Conservation (phyloP, 1,284 basidiomycete species). For the Malassezia globosa region DNA sequence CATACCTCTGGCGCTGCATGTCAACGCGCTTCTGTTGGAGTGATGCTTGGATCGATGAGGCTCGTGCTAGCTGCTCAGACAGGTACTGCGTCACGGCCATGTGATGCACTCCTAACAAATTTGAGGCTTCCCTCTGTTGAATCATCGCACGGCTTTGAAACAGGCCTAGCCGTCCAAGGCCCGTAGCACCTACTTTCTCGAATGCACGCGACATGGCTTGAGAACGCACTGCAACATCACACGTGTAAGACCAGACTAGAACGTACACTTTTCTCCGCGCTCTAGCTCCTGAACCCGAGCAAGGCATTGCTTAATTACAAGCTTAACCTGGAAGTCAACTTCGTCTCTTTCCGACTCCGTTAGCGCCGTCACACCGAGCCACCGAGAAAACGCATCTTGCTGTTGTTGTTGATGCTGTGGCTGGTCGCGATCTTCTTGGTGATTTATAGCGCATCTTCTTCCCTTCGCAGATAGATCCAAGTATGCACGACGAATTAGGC, state of each 20-base stretch:
- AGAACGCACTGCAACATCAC: slow-evolving; percentile 4
- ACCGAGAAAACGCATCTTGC: slow-evolving; percentile 27
- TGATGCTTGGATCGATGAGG: slow-evolving; percentile 65
- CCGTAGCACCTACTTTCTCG: neutral
- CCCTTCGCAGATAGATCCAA: slow-evolving; percentile 6
- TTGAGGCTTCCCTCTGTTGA: slow-evolving; percentile 2
- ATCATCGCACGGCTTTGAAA: neutral
- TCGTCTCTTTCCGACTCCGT: slow-evolving; percentile 77
- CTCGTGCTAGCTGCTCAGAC: slow-evolving; percentile 62
- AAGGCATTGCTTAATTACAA: slow-evolving; percentile 67
- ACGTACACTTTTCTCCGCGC: slow-evolving; percentile 66
- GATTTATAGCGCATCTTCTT: neutral
- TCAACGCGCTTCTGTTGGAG: slow-evolving; percentile 58
- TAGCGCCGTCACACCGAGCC: slow-evolving; percentile 54
- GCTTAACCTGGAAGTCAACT: slow-evolving; percentile 73
- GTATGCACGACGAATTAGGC: slow-evolving; percentile 10
- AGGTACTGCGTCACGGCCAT: slow-evolving; percentile 75
- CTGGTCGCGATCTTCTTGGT: no score
- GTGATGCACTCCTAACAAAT: slow-evolving; percentile 61
- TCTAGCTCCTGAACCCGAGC: slow-evolving; percentile 76
- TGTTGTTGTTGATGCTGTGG: no score
- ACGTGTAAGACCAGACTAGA: neutral
- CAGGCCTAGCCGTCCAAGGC: neutral
- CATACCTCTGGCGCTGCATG: slow-evolving; percentile 23
- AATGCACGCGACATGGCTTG: slow-evolving; percentile 7